Conservation (phyloP, 441 rosid genomes). For the Pelargonium myrrhifolium region DNA sequence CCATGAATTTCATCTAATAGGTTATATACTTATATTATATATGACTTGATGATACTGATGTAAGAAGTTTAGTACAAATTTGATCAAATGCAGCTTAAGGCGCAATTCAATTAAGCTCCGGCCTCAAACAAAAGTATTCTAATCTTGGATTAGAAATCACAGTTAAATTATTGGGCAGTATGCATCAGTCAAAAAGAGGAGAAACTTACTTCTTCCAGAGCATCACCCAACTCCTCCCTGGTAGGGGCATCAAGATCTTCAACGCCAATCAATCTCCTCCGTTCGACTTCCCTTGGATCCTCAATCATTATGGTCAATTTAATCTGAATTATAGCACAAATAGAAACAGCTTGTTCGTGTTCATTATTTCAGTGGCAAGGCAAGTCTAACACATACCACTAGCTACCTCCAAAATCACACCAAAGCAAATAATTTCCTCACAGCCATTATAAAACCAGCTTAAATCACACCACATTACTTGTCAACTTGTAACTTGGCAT, state of each 20-base stretch:
- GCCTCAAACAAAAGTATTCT: not conserved
- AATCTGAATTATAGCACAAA: conserved; percentile 32
- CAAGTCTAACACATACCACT: not conserved
- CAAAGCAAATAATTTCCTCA: not conserved
- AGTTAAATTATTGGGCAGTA: not conserved
- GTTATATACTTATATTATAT: too few relatives aligned
- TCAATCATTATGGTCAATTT: conserved; percentile 74
- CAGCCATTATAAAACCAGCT: not conserved
- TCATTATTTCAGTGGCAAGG: not conserved
- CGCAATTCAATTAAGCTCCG: not conserved
- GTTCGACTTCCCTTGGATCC: conserved; percentile 83
- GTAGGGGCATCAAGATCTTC: conserved; percentile 70
- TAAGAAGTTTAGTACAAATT: not conserved
- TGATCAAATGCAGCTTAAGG: not conserved
- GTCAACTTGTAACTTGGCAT: not conserved
- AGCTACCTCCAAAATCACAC: not conserved
- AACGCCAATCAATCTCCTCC: conserved; percentile 72
- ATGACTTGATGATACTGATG: not conserved
- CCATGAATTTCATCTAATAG: too few relatives aligned
- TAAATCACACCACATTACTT: not conserved
- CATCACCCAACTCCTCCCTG: conserved; percentile 77
- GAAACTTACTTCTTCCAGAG: conserved; percentile 50
- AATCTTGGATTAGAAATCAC: not conserved
- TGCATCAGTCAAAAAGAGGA: conserved; percentile 1
- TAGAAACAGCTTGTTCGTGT: not conserved